phyloP scores from a whole-genome alignment of 371 early-diverging fungal species.

The Actinomortierella ambigua region DNA sequence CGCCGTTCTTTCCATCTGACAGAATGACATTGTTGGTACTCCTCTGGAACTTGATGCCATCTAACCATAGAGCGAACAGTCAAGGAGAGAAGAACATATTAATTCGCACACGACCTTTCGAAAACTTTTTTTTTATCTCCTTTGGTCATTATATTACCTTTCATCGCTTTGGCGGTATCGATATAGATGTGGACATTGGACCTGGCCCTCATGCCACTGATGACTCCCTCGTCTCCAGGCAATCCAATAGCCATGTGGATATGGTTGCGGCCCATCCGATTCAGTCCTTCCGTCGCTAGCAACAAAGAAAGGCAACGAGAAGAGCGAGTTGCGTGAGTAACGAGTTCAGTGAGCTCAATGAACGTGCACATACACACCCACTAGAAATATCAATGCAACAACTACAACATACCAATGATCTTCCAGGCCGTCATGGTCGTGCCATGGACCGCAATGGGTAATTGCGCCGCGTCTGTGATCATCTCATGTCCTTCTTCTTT shows the following conservation, averaged over 20 bases:
- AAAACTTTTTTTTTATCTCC: constrained; percentile 3
- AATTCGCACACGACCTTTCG: no score
- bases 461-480: constrained; percentile 51
- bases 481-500: constrained; percentile 58
- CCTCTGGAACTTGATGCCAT: constrained; percentile 75
- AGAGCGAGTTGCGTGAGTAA: no score
- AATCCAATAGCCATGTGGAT: constrained; percentile 86
- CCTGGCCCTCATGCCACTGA: constrained; percentile 75
- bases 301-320: not conserved
- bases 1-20: constrained; percentile 70
- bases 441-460: constrained; percentile 81
- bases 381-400: not conserved
- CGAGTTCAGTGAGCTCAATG: no score
- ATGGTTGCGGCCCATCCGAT: constrained; percentile 83
- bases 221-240: constrained; percentile 69
- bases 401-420: constrained; percentile 53
- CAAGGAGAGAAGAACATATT: constrained; percentile 4
- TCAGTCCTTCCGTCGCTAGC: constrained; percentile 64
- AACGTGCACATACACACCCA: no score
- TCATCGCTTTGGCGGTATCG: constrained; percentile 67
- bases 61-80: constrained; percentile 49
- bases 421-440: constrained; percentile 65
- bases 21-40: constrained; percentile 83
- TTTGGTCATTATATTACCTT: constrained; percentile 47
- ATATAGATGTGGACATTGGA: constrained; percentile 78